Conservation (phyloP, 495 filamentous ascomycete genomes). For the Daldinia concentrica region DNA sequence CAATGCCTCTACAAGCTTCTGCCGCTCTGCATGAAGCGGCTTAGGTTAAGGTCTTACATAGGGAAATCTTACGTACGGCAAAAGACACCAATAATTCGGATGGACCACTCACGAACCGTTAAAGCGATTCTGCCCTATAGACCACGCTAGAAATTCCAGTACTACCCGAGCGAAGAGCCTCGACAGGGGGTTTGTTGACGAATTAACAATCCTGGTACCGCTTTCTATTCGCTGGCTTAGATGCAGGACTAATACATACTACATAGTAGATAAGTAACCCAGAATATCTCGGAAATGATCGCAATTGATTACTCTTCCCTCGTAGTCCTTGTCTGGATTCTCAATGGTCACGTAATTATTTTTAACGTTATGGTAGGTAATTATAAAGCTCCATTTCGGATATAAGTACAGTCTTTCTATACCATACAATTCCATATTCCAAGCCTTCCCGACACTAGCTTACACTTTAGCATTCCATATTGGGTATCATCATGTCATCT, state of each 20-base stretch:
- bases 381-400: conserved; percentile 15
- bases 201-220: conserved; percentile 7
- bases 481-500: conserved; percentile 44
- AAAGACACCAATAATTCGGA: conserved; percentile 12
- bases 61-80: conserved; percentile 17
- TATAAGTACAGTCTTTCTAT: conserved; percentile 9
- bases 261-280: conserved; percentile 3
- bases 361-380: conserved; percentile 7
- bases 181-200: conserved; percentile 21
- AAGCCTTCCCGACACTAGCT: neutral
- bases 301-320: conserved; percentile 7
- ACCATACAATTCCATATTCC: conserved; percentile 8
- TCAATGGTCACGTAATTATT: conserved; percentile 15
- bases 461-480: conserved; percentile 7
- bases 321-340: neutral
- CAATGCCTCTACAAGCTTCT: neutral
- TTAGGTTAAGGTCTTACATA: neutral
- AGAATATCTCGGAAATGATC: conserved; percentile 24
- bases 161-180: conserved; percentile 32
- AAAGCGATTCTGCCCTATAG: conserved; percentile 27
- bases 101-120: neutral
- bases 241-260: conserved; percentile 2
- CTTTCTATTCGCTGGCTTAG: conserved; percentile 27
- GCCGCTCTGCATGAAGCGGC: too few relatives aligned
- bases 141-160: conserved; percentile 16